A percentile compares a stretch with the other conserved stretches of the same genome.
Evolutionary conservation across 129 eudicot genomes (phyloP).

Genomic region (Chrysanthemum makinoi): DNA sequence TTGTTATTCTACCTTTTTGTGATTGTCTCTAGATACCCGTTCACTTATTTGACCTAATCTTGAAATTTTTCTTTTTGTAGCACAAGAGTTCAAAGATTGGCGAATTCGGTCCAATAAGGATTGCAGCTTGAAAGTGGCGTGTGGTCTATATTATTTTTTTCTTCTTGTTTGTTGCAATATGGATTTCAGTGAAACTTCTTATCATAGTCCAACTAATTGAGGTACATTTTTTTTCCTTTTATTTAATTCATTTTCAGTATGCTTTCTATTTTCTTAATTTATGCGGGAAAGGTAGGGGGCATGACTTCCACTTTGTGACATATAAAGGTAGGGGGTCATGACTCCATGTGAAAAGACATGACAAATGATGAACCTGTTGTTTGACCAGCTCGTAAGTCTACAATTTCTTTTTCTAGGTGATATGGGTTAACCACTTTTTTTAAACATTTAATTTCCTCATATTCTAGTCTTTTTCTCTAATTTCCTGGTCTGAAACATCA

Average conservation of each 20-base stretch:
- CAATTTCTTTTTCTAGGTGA: too few relatives aligned
- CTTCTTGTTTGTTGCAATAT: slow-evolving; percentile 48
- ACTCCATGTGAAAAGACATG: too few relatives aligned
- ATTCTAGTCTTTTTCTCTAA: too few relatives aligned
- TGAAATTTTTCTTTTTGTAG: slow-evolving; percentile 42
- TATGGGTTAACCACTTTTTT: too few relatives aligned
- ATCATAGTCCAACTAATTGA: slow-evolving; percentile 35
- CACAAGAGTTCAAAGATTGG: slow-evolving; percentile 91
- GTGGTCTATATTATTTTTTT: slow-evolving; percentile 36
- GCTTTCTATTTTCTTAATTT: slow-evolving; percentile 7
- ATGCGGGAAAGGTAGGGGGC: slow-evolving; percentile 3
- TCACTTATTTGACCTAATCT: background rate
- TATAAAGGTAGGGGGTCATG: too few relatives aligned
- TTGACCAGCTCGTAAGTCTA: too few relatives aligned
- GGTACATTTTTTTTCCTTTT: slow-evolving; percentile 35
- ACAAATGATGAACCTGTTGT: too few relatives aligned
- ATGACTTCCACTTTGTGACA: background rate
- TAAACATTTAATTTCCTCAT: too few relatives aligned
- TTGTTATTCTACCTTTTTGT: slow-evolving; percentile 2
- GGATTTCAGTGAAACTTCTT: slow-evolving; percentile 40
- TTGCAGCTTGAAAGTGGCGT: slow-evolving; percentile 69
- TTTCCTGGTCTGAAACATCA: too few relatives aligned
- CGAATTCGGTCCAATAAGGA: slow-evolving; percentile 78
- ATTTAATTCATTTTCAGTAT: background rate
- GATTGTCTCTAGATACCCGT: background rate